phyloP scores from a whole-genome alignment of 2,329 filamentous ascomycete species.

The Beauveria asiatica region DNA sequence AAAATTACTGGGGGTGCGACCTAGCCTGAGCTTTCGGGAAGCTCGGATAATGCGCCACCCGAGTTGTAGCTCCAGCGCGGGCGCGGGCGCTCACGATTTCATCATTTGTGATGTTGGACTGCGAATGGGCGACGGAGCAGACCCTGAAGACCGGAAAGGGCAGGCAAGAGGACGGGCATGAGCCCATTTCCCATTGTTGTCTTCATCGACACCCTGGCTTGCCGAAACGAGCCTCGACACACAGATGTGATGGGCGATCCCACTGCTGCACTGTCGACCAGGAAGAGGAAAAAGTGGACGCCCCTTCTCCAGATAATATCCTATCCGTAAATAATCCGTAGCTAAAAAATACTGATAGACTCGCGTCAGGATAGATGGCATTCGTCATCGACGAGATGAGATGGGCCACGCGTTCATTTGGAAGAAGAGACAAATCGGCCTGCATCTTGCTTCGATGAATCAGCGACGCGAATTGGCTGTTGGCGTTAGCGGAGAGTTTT shows the following conservation, averaged over 20 bases:
- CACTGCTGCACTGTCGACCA: background rate
- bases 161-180: too few species aligned
- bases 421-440: too few species aligned
- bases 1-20: too few species aligned
- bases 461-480: too few species aligned
- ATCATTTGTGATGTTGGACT: background rate
- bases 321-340: too few species aligned
- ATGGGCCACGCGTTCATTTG: too few species aligned
- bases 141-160: background rate
- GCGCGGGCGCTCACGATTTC: background rate
- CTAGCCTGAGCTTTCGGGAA: background rate
- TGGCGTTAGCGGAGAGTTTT: too few species aligned
- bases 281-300: background rate
- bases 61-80: background rate
- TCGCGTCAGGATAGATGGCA: background rate
- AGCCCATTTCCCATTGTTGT: too few species aligned
- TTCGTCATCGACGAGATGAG: background rate
- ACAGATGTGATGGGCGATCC: background rate
- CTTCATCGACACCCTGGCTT: background rate
- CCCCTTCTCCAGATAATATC: background rate
- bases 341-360: too few species aligned
- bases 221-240: background rate
- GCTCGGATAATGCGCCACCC: constrained; percentile 3
- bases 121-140: too few species aligned
- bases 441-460: too few species aligned